Evolutionary conservation across 208 protist genomes (phyloP).

Genomic region (Angomonas ambiguus): DNA sequence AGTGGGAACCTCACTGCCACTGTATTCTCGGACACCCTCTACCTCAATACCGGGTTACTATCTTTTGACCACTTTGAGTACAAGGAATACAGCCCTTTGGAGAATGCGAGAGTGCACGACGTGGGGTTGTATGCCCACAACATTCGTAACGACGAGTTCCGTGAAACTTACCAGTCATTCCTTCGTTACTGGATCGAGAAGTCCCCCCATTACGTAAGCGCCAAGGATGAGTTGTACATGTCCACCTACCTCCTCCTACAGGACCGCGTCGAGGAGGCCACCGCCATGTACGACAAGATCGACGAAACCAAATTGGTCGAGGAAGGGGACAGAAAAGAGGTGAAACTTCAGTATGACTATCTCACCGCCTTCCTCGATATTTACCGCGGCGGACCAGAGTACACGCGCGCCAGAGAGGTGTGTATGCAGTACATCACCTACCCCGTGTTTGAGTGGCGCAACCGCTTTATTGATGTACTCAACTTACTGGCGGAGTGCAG

Average conservation of each 20-base stretch:
- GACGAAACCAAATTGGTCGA: neutral
- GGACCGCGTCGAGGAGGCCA: conserved; percentile 14
- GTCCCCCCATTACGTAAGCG: neutral
- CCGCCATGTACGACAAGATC: conserved; percentile 1
- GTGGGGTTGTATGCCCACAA: conserved; percentile 16
- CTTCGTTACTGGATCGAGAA: conserved; percentile 13
- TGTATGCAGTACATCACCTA: conserved; percentile 16
- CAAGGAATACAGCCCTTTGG: conserved; percentile 20
- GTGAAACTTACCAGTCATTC: conserved; percentile 10
- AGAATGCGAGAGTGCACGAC: conserved; percentile 15
- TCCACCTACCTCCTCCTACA: conserved; percentile 16
- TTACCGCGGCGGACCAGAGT: conserved; percentile 3
- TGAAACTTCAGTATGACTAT: conserved; percentile 18
- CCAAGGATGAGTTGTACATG: conserved; percentile 9
- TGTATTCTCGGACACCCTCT: conserved; percentile 6
- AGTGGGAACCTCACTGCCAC: neutral
- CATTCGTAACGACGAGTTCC: conserved; percentile 16
- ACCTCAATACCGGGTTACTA: neutral
- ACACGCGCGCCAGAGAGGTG: conserved; percentile 5
- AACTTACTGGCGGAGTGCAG: conserved; percentile 14
- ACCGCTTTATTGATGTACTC: conserved; percentile 19
- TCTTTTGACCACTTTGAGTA: conserved; percentile 11
- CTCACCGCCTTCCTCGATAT: conserved; percentile 16
- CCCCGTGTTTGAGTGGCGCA: conserved; percentile 20
- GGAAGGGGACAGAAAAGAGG: neutral